Percentiles rank a stretch among this genome's conserved stretches.
phyloP scores from a whole-genome alignment of 768 basidiomycete genomes.

The Lanmaoa pseudosensibilis region DNA sequence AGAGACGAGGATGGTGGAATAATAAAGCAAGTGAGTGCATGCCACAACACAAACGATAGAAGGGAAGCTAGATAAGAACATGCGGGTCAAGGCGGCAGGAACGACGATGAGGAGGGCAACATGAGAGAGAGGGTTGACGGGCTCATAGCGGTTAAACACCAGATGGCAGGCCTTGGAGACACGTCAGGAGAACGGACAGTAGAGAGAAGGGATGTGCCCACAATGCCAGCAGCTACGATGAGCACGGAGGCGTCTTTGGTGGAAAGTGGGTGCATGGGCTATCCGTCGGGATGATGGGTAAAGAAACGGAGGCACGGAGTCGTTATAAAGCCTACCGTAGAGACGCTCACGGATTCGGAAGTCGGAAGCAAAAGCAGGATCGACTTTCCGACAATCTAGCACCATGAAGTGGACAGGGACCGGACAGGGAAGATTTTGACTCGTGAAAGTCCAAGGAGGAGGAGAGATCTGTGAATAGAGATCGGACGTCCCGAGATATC shows the following conservation, averaged over 20 bases:
- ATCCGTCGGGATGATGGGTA: slow-evolving; percentile 18
- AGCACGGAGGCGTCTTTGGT: slow-evolving; percentile 23
- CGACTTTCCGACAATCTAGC: slow-evolving; percentile 39
- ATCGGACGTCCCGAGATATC: slow-evolving; percentile 17
- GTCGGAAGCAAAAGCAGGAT: slow-evolving; percentile 31
- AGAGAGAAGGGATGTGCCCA: slow-evolving; percentile 9
- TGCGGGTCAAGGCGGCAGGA: slow-evolving; percentile 21
- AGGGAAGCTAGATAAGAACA: slow-evolving; percentile 14
- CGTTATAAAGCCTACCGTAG: slow-evolving; percentile 24
- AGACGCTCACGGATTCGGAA: slow-evolving; percentile 35
- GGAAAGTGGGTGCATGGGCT: slow-evolving; percentile 20
- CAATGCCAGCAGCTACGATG: slow-evolving; percentile 24
- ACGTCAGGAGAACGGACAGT: slow-evolving; percentile 8
- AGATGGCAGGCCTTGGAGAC: slow-evolving; percentile 28
- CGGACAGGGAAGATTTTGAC: slow-evolving; percentile 23
- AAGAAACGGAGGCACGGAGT: slow-evolving; percentile 11
- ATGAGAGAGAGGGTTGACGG: slow-evolving; percentile 28
- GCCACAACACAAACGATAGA: slow-evolving; percentile 11
- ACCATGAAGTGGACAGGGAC: slow-evolving; percentile 23
- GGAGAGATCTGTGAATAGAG: slow-evolving; percentile 21
- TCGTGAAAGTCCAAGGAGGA: slow-evolving; percentile 11
- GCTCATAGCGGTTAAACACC: slow-evolving; percentile 35
- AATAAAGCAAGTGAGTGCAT: slow-evolving; percentile 30
- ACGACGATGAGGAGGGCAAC: slow-evolving; percentile 22
- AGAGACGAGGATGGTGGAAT: slow-evolving; percentile 31